Percentiles rank a stretch among this genome's conserved stretches.
phyloP scores from a whole-genome alignment of 441 rosid genomes.

The Populus hybrid region DNA sequence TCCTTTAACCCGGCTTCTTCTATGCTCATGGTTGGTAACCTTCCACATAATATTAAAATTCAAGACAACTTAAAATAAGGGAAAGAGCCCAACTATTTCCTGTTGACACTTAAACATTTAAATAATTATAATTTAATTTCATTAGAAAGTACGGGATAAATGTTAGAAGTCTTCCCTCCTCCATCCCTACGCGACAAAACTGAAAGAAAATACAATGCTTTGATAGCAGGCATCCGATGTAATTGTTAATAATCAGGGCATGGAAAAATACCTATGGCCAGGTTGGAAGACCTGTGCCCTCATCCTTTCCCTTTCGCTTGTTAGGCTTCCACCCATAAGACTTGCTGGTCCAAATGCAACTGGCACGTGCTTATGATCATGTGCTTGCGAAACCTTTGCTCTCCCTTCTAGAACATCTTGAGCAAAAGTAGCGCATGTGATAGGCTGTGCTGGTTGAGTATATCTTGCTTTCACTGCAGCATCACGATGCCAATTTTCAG shows the following conservation, averaged over 20 bases:
- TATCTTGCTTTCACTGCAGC: conserved; percentile 60
- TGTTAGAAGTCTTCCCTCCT: not conserved
- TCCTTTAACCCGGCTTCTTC: conserved; percentile 96
- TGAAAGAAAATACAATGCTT: not conserved
- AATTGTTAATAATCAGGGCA: not conserved
- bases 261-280: conserved; percentile 56
- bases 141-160: not conserved
- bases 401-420: conserved; percentile 97
- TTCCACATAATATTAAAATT: conserved; percentile 17
- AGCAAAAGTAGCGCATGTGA: conserved; percentile 95
- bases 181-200: not conserved
- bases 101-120: not conserved
- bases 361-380: conserved; percentile 90
- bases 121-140: not conserved
- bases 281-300: conserved; percentile 92
- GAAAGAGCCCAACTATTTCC: not conserved
- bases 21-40: conserved; percentile 98
- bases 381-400: conserved; percentile 66
- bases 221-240: not conserved
- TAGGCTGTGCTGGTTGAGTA: conserved; percentile 75
- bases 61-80: not conserved
- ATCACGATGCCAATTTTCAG: conserved; percentile 91
- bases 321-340: conserved; percentile 54
- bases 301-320: conserved; percentile 78
- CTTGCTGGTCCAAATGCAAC: conserved; percentile 93